Conservation (phyloP, 2,329 filamentous ascomycete species). For the Aspergillus pseudoglaucus region DNA sequence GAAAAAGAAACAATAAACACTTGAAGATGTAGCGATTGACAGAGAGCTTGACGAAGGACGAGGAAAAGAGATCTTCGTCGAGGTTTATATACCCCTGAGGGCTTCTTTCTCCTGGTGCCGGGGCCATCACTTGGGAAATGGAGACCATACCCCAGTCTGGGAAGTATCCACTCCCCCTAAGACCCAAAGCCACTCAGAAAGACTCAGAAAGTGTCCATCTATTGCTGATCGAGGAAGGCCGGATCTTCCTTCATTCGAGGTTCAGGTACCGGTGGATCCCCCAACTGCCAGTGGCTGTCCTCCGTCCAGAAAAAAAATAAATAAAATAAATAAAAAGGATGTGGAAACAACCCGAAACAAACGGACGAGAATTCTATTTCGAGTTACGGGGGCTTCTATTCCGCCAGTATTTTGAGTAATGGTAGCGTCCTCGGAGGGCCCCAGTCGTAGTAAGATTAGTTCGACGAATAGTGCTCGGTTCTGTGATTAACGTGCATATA, state of each 20-base stretch:
- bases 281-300: slow-evolving; percentile 9
- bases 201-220: neutral
- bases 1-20: slow-evolving; percentile 17
- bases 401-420: neutral
- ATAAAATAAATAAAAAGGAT: slow-evolving; percentile 1
- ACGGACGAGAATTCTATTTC: slow-evolving; percentile 18
- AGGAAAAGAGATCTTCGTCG: slow-evolving; percentile 17
- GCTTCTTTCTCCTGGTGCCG: slow-evolving; percentile 7
- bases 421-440: neutral
- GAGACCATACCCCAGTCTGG: slow-evolving; percentile 10
- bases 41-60: slow-evolving; percentile 11
- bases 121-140: slow-evolving; percentile 3
- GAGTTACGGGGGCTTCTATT: slow-evolving; percentile 10
- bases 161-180: slow-evolving; percentile 1
- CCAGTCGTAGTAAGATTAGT: neutral
- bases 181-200: neutral
- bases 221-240: slow-evolving; percentile 10
- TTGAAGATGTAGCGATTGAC: slow-evolving; percentile 19
- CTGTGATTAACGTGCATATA: neutral
- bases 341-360: slow-evolving; percentile 17
- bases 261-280: slow-evolving; percentile 10
- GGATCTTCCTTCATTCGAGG: slow-evolving; percentile 15
- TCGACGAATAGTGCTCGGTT: neutral
- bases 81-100: slow-evolving; percentile 32
- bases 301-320: neutral